Percentiles rank a stretch among this genome's conserved stretches.
Evolutionary conservation across 1,139 yeast genomes (phyloP).

Genomic region (Geotrichum carabidarum): DNA sequence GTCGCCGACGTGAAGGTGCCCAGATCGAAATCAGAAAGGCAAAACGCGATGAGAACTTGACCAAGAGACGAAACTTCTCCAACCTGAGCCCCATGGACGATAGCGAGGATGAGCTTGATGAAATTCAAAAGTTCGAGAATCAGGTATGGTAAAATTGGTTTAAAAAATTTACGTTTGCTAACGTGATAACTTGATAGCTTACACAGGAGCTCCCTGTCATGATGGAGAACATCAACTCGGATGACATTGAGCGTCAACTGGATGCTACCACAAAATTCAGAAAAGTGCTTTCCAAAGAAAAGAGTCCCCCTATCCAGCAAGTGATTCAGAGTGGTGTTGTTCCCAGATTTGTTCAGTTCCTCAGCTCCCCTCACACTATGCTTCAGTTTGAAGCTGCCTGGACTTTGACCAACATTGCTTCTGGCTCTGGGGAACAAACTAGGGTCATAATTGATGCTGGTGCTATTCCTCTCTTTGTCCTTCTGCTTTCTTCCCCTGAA

Average conservation of each 20-base stretch:
- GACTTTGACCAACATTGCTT: constrained; percentile 97
- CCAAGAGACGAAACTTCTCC: constrained; percentile 80
- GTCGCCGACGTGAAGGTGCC: constrained; percentile 96
- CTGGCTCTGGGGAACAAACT: constrained; percentile 88
- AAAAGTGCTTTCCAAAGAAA: constrained; percentile 88
- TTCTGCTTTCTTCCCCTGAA: constrained; percentile 71
- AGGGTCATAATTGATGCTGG: constrained; percentile 87
- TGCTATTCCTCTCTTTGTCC: constrained; percentile 88
- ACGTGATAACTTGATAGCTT: neutral
- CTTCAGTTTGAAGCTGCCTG: constrained; percentile 97
- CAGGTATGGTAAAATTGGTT: neutral
- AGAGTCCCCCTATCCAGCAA: constrained; percentile 91
- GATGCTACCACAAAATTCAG: constrained; percentile 90
- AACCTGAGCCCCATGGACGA: constrained; percentile 44
- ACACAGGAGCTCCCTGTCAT: neutral
- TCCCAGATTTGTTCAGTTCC: constrained; percentile 79
- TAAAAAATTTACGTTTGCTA: neutral
- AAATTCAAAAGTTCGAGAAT: neutral
- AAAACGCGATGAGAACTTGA: constrained; percentile 87
- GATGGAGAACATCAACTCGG: constrained; percentile 47
- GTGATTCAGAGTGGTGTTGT: constrained; percentile 93
- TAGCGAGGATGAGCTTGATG: constrained; percentile 44
- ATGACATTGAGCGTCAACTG: constrained; percentile 73
- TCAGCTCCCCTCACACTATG: constrained; percentile 72
- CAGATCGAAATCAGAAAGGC: constrained; percentile 96